Base-by-base conservation (phyloP, 2,329 filamentous ascomycete species). In the Aspergillus sp. region DNA sequence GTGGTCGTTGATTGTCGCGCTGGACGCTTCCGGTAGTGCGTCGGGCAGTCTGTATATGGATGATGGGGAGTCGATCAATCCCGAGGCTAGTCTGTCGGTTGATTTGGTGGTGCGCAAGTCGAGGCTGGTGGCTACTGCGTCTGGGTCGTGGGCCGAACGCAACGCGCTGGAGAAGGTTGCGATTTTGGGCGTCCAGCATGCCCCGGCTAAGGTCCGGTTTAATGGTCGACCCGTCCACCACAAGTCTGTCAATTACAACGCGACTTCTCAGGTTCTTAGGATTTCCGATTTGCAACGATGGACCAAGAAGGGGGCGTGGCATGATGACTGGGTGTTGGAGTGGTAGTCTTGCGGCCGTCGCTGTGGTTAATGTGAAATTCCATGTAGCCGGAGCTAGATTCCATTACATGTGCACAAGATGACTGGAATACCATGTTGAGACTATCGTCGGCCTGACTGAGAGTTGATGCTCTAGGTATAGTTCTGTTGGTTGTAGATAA, bases 11-110 rank as follows among this genome's bases (percentile, higher is more conserved):
- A 73, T 90, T 9, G 81, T 83, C 1, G 85, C 86, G 2, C 77
- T 88, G 1, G 77, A 80, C 56, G 60, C 64, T 1, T 62, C 78
- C 14, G 83, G 84, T 0, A 67, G 70, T 1, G 87, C 88, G 0
- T 72, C 62, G 2, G 88, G 88, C 0, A 68, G 74, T 16, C 68
- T 92, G 26, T 91, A 92, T 64, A 65, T 91, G 7, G 89, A 92
- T 60, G 89, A 93, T 60, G 88, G 89, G 1, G 86, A 86, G 70
- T 88, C 83, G 50, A 52, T 90, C 7, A 61, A 69, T 32, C 85
- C 82, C 0, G 74, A 79, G 11, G 73, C 76, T 0, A 85, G 79
- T 0, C 76, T 84, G 4, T 76, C 76, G 54, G 79, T 90, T 20
- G 63, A 75, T 4, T 68, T 68, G 51, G 45, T 33, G 19, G 64